Conservation (phyloP, 2,329 filamentous ascomycete genomes). For the Sphaceloma murrayae region DNA sequence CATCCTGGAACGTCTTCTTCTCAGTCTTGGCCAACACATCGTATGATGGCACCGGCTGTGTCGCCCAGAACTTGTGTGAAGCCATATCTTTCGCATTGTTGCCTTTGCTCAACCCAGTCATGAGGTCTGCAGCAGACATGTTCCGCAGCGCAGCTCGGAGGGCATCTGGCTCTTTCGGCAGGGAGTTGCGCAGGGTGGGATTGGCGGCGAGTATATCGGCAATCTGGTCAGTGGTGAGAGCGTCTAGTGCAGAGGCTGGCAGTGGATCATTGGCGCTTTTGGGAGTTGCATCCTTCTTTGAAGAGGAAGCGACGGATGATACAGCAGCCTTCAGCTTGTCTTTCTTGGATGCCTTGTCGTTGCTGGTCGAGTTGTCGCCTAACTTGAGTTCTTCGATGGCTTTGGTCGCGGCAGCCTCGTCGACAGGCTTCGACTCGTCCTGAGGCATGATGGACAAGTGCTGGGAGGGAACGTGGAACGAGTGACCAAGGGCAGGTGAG, state of each 20-base stretch:
- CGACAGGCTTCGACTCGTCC: constrained; percentile 55
- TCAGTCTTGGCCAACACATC: constrained; percentile 36
- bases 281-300: constrained; percentile 16
- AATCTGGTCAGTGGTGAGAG: constrained; percentile 18
- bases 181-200: constrained; percentile 17
- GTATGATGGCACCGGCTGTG: constrained; percentile 87
- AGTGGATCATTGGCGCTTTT: constrained; percentile 17
- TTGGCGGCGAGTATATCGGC: constrained; percentile 17
- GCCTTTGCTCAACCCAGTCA: constrained; percentile 66
- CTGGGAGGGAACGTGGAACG: background rate
- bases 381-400: constrained; percentile 39
- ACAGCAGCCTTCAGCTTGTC: constrained; percentile 42
- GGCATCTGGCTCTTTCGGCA: constrained; percentile 16
- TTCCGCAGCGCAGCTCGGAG: constrained; percentile 46
- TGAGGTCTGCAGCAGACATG: constrained; percentile 59
- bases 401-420: constrained; percentile 42
- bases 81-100: constrained; percentile 96
- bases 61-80: constrained; percentile 97
- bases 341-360: constrained; percentile 44
- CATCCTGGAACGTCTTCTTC: constrained; percentile 54
- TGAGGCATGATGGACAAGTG: constrained; percentile 34
- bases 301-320: constrained; percentile 16
- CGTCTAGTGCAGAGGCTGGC: constrained; percentile 15
- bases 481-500: background rate
- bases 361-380: constrained; percentile 21